Evolutionary conservation across 2,329 filamentous ascomycete species (phyloP), one percentile per base, ranked within the genome.

Genomic region (Aspergillus piperis): DNA sequence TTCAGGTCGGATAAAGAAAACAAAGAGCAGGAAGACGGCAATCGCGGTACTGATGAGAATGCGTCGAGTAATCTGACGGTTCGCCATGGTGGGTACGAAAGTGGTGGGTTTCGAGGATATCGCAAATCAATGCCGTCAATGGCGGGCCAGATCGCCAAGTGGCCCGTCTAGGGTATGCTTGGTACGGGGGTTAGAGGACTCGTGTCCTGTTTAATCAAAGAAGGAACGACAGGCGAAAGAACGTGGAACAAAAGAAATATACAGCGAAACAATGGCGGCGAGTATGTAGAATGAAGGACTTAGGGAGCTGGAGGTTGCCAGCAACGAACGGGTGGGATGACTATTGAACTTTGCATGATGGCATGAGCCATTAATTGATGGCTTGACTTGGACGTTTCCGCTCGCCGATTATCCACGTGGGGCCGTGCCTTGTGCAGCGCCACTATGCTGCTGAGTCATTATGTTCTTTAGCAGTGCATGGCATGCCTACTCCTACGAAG

Each of bases 1-100:
- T 56, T 75, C 68, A 10, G 74, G 75, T 36, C 71, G 70, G 49
- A 78, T 66, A 53, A 77, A 77, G 56, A 78, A 64, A 54, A 78
- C 68, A 48, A 77, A 74, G 23, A 77, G 62, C 23, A 78, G 61
- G 53, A 74, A 75, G 27, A 77, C 56, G 15, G 73, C 60, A 25
- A 73, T 66, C 8, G 65, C 63, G 38, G 68, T 70, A 66, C 74
- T 72, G 59, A 75, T 67, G 48, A 74, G 62, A 52, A 78, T 71
- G 30, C 74, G 72, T 56, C 62, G 53, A 19, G 64, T 64, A 39
- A 75, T 71, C 60, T 77, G 75, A 39, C 75, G 75, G 59, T 69
- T 71, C 21, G 73, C 73, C 75, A 78, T 77, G 57, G 38, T 55
- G 27, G 41, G 25, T 39, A 58, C 41, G 38, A 44, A 36, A 17